Evolutionary conservation across 257 asterid species (phyloP).

Genomic region (Marsdenia floribunda): DNA sequence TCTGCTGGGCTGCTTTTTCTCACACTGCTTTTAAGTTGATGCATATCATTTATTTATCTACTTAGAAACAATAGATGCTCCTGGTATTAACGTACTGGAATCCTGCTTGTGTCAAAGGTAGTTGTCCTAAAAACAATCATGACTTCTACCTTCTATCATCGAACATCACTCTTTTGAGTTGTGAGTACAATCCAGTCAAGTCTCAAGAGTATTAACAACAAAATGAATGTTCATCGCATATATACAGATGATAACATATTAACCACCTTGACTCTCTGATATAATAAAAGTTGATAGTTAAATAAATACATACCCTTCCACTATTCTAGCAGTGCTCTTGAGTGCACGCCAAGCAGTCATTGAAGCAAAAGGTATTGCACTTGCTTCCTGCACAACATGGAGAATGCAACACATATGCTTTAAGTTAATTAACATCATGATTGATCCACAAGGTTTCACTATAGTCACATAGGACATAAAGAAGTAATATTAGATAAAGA

Average conservation of each 20-base stretch:
- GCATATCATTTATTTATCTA: background rate
- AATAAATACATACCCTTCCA: constrained; percentile 51
- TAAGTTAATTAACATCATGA: constrained; percentile 6
- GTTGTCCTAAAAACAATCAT: background rate
- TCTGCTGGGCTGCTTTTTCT: background rate
- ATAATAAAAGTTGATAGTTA: background rate
- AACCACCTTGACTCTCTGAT: background rate
- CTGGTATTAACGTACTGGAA: background rate
- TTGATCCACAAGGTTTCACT: background rate
- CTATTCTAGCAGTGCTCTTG: constrained; percentile 70
- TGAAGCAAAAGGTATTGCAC: constrained; percentile 97
- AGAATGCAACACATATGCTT: background rate
- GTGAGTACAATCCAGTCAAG: background rate
- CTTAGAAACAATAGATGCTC: background rate
- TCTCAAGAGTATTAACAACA: background rate
- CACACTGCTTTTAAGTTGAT: background rate
- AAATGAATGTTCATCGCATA: background rate
- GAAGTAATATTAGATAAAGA: background rate
- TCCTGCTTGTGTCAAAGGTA: background rate
- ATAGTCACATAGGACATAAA: background rate
- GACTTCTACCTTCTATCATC: background rate
- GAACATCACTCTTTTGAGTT: background rate
- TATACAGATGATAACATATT: background rate
- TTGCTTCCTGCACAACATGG: constrained; percentile 68
- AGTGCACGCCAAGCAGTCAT: constrained; percentile 99